phyloP scores from a whole-genome alignment of 2,329 filamentous ascomycete species.

The Fusarium napiforme region DNA sequence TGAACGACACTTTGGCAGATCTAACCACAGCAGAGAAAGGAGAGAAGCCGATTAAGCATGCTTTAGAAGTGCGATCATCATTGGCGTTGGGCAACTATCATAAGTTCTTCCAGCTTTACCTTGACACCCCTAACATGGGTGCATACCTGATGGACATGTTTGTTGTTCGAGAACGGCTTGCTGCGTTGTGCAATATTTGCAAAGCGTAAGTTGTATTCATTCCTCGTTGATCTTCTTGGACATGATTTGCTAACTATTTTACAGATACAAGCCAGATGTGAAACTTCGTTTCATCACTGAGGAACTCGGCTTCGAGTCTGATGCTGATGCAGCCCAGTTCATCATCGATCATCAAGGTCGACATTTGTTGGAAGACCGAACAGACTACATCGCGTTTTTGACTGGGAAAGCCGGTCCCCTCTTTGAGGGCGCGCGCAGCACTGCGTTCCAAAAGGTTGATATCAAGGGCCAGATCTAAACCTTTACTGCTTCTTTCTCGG shows the following conservation, averaged over 20 bases:
- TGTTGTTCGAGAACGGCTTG: conserved; percentile 89
- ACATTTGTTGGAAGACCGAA: conserved; percentile 79
- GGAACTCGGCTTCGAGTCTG: conserved; percentile 94
- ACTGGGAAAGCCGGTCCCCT: conserved; percentile 76
- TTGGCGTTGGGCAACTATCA: conserved; percentile 96
- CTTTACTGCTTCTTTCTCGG: conserved; percentile 13
- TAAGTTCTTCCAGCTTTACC: conserved; percentile 95
- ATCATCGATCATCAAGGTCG: conserved; percentile 83
- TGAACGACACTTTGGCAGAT: conserved; percentile 98
- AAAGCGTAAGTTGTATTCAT: conserved; percentile 78
- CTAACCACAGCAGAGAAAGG: conserved; percentile 97
- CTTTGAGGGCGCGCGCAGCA: conserved; percentile 78
- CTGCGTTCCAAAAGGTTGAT: conserved; percentile 88
- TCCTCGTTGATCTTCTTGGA: neutral
- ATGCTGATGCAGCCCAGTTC: conserved; percentile 90
- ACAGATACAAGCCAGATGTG: conserved; percentile 91
- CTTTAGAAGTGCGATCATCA: conserved; percentile 88
- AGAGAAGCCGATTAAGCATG: conserved; percentile 86
- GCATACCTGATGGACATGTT: conserved; percentile 99
- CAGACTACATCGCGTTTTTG: conserved; percentile 77
- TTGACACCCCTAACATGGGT: conserved; percentile 95
- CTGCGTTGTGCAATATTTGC: conserved; percentile 91
- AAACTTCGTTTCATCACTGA: conserved; percentile 92
- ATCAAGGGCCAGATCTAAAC: conserved; percentile 95
- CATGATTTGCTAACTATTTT: conserved; percentile 56